These are phyloP conservation scores for Megacollybia platyphylla DNA, from an alignment of 1,284 basidiomycete genomes.

Conservation along the genomic window DNA sequence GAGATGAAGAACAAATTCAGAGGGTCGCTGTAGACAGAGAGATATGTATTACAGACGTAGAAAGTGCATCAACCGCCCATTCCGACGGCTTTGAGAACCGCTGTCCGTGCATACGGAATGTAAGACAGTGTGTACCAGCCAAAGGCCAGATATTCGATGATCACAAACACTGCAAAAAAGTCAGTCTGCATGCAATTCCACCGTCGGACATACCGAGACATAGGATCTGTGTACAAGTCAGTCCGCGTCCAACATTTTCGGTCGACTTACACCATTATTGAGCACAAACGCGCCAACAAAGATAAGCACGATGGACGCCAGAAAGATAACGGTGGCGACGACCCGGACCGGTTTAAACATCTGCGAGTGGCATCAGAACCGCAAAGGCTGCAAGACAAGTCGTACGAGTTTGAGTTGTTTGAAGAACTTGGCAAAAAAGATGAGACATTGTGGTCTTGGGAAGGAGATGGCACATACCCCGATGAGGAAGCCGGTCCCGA, in stretches of 20 bases:
- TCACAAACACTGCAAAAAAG: slow-evolving; percentile 60
- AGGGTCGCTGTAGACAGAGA: slow-evolving; percentile 19
- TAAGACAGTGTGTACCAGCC: slow-evolving; percentile 78
- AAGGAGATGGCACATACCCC: slow-evolving; percentile 39
- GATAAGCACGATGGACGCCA: slow-evolving; percentile 66
- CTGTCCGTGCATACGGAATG: slow-evolving; percentile 77
- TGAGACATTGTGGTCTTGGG: not conserved
- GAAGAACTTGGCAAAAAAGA: slow-evolving; percentile 37
- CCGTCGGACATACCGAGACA: slow-evolving; percentile 30
- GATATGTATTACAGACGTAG: not conserved
- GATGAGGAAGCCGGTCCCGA: slow-evolving; percentile 85
- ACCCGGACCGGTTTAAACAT: slow-evolving; percentile 92
- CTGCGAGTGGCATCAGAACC: slow-evolving; percentile 20
- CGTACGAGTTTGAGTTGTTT: slow-evolving; percentile 70
- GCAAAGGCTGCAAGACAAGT: slow-evolving; percentile 4
- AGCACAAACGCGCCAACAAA: slow-evolving; percentile 77
- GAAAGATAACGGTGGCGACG: slow-evolving; percentile 71
- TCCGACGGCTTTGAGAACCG: slow-evolving; percentile 54
- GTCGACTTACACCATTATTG: slow-evolving; percentile 41
- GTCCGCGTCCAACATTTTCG: slow-evolving; percentile 1
- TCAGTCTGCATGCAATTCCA: slow-evolving; percentile 5
- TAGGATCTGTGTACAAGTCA: slow-evolving; percentile 17
- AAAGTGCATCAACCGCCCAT: slow-evolving; percentile 20
- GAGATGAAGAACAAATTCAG: slow-evolving; percentile 77
- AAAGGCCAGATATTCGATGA: slow-evolving; percentile 78